phyloP scores from a whole-genome alignment of 106 monocot species.

The Ottelia alismoides region DNA sequence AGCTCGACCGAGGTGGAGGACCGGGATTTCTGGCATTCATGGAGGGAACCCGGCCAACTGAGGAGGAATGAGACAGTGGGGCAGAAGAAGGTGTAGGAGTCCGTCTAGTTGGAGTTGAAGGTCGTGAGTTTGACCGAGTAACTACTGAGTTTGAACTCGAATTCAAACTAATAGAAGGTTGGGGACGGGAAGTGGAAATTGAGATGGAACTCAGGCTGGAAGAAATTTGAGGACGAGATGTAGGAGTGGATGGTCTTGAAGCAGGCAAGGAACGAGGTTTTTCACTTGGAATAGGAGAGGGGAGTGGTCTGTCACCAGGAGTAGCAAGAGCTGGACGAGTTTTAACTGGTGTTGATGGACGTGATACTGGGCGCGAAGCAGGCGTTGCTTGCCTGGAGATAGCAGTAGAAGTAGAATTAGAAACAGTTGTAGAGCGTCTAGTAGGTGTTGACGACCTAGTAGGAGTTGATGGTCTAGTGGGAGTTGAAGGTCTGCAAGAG shows the following conservation, averaged over 20 bases:
- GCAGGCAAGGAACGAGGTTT: slow-evolving; percentile 16
- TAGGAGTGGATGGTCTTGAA: slow-evolving; percentile 31
- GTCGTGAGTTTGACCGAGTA: slow-evolving; percentile 27
- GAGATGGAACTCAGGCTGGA: neutral
- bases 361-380: slow-evolving; percentile 18
- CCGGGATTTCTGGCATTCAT: slow-evolving; percentile 14
- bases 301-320: slow-evolving; percentile 22
- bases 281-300: slow-evolving; percentile 14
- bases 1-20: slow-evolving; percentile 45
- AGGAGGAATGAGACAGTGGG: slow-evolving; percentile 21
- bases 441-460: neutral
- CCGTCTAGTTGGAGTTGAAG: slow-evolving; percentile 58
- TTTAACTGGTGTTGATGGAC: slow-evolving; percentile 46
- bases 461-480: slow-evolving; percentile 20
- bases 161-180: slow-evolving; percentile 18
- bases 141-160: slow-evolving; percentile 12
- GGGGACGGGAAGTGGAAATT: slow-evolving; percentile 8
- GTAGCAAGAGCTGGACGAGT: slow-evolving; percentile 21
- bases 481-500: slow-evolving; percentile 61
- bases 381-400: slow-evolving; percentile 3
- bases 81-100: slow-evolving; percentile 16
- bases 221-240: slow-evolving; percentile 10
- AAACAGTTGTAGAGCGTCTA: neutral
- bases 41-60: slow-evolving; percentile 30
- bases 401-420: neutral